A percentile compares a stretch with the other conserved stretches of the same genome.
phyloP scores from a whole-genome alignment of 2,329 filamentous ascomycete genomes.

The Phialophora verrucosa region DNA sequence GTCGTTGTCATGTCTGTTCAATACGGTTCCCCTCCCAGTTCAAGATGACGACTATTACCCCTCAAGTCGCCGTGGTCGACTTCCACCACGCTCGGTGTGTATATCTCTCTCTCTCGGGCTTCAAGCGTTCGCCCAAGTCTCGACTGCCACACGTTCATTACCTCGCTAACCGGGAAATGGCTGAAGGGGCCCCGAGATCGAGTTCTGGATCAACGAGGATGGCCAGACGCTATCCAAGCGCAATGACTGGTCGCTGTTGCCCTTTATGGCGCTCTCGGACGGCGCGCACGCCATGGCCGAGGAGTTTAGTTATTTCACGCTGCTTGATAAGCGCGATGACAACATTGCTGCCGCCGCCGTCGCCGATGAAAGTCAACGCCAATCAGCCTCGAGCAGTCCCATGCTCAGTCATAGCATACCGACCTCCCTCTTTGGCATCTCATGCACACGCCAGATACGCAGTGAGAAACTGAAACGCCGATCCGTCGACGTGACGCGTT shows the following conservation, averaged over 20 bases:
- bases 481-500: slow-evolving; percentile 89
- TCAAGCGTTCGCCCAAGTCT: background rate
- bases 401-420: slow-evolving; percentile 40
- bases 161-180: slow-evolving; percentile 10
- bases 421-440: slow-evolving; percentile 92
- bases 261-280: slow-evolving; percentile 96
- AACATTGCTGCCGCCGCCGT: background rate
- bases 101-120: background rate
- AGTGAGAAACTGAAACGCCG: slow-evolving; percentile 76
- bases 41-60: slow-evolving; percentile 45
- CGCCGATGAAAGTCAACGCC: background rate
- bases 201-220: slow-evolving; percentile 81
- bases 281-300: slow-evolving; percentile 93
- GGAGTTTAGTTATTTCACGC: slow-evolving; percentile 98
- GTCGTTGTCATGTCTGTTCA: slow-evolving; percentile 2
- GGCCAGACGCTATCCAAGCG: slow-evolving; percentile 81
- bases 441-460: slow-evolving; percentile 91
- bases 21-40: no score
- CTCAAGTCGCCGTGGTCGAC: slow-evolving; percentile 78
- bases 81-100: slow-evolving; percentile 74
- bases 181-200: slow-evolving; percentile 84
- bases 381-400: background rate
- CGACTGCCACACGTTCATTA: background rate
- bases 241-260: slow-evolving; percentile 88
- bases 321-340: slow-evolving; percentile 59